phyloP scores from a whole-genome alignment of 139 green algal species.

The Protoeuglena noctilucae region DNA sequence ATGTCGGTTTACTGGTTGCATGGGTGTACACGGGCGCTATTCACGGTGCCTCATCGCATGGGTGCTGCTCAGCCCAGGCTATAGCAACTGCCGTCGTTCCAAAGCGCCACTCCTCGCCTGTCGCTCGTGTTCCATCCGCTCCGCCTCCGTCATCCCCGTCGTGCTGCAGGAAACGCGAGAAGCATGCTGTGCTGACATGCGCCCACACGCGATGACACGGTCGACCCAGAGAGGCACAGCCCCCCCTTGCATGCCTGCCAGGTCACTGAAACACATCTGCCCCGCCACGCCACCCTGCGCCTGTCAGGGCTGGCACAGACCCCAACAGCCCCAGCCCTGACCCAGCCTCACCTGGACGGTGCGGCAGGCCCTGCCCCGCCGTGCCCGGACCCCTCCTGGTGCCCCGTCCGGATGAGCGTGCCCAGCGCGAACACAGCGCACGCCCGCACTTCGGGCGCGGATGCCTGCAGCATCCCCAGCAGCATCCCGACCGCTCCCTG shows the following conservation, averaged over 20 bases:
- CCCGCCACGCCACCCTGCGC: not conserved
- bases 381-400: not conserved
- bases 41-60: constrained; percentile 1
- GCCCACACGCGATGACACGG: not conserved
- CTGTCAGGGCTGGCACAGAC: not conserved
- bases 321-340: not conserved
- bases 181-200: not conserved
- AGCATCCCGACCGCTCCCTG: not conserved
- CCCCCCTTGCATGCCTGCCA: not conserved
- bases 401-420: constrained; percentile 35
- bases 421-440: constrained; percentile 70
- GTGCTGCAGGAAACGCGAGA: too few relatives aligned
- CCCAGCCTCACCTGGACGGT: not conserved
- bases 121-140: constrained; percentile 1
- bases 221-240: constrained; percentile 10
- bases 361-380: constrained; percentile 1
- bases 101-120: constrained; percentile 6
- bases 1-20: too few relatives aligned
- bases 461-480: not conserved
- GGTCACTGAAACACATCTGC: not conserved
- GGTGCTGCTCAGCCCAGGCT: constrained; percentile 18
- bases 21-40: not conserved
- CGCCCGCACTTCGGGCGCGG: constrained; percentile 57
- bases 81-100: constrained; percentile 9
- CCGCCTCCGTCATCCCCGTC: too few relatives aligned